Percentiles rank a stretch among this genome's conserved stretches.
Conservation (phyloP, 805 yeast genomes). For the Yamadazyma laniorum region DNA sequence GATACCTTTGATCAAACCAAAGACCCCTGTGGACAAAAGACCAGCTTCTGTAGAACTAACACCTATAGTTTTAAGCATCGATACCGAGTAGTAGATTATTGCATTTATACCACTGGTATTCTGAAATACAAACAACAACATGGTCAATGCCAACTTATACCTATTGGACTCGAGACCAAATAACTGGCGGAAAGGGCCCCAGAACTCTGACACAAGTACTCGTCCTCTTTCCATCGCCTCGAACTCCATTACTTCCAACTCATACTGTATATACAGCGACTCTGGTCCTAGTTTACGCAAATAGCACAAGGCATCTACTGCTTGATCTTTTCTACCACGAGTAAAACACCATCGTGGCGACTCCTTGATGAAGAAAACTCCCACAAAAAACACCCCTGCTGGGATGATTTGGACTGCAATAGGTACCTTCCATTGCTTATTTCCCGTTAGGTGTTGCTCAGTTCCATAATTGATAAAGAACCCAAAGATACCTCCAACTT, state of each 20-base stretch:
- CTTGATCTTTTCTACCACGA: slow-evolving; percentile 32
- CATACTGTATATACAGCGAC: slow-evolving; percentile 42
- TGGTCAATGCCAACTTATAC: slow-evolving; percentile 35
- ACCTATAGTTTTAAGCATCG: slow-evolving; percentile 50
- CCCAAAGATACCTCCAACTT: slow-evolving; percentile 46
- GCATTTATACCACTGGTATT: slow-evolving; percentile 50
- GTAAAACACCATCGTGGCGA: slow-evolving; percentile 45
- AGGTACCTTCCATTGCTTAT: slow-evolving; percentile 48
- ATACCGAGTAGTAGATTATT: slow-evolving; percentile 51
- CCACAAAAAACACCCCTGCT: slow-evolving; percentile 38
- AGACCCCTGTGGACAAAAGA: slow-evolving; percentile 51
- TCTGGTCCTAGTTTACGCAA: slow-evolving; percentile 39
- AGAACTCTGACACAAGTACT: slow-evolving; percentile 34
- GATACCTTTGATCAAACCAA: slow-evolving; percentile 48
- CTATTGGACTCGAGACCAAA: slow-evolving; percentile 26
- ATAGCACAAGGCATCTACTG: slow-evolving; percentile 33
- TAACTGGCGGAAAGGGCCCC: slow-evolving; percentile 38
- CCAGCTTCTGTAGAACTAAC: slow-evolving; percentile 44
- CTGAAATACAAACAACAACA: slow-evolving; percentile 41
- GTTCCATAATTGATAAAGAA: slow-evolving; percentile 52
- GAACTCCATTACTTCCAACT: slow-evolving; percentile 26
- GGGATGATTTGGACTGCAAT: slow-evolving; percentile 47
- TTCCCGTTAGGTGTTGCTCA: slow-evolving; percentile 26
- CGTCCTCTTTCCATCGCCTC: slow-evolving; percentile 24
- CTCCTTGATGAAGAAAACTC: slow-evolving; percentile 40